A percentile compares a stretch with the other conserved stretches of the same genome.
Evolutionary conservation across 805 yeast genomes (phyloP).

Genomic region (Schwanniomyces sp.): DNA sequence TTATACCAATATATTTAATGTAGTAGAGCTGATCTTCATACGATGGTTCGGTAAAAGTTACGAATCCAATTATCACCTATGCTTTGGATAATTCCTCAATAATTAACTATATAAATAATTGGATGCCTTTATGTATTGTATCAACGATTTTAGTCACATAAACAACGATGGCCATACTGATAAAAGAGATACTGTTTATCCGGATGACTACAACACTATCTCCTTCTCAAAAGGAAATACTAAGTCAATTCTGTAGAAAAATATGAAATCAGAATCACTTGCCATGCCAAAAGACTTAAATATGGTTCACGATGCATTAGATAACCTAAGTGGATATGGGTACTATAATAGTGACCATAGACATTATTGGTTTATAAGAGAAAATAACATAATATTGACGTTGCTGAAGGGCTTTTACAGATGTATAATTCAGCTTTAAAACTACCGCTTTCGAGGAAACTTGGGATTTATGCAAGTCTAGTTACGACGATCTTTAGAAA

Average conservation of each 20-base stretch:
- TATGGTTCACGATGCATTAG: neutral
- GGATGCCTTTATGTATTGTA: neutral
- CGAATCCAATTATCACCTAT: neutral
- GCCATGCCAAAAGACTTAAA: neutral
- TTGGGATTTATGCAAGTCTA: neutral
- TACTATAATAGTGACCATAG: neutral
- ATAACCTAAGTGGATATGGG: neutral
- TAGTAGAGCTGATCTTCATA: neutral
- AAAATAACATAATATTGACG: neutral
- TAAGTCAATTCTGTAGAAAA: neutral
- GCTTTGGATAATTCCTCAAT: neutral
- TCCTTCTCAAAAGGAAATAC: neutral
- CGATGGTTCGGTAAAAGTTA: neutral
- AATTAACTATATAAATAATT: neutral
- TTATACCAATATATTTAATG: neutral
- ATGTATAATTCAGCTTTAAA: neutral
- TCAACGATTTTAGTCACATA: neutral
- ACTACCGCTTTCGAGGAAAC: neutral
- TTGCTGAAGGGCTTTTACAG: neutral
- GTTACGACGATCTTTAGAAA: neutral
- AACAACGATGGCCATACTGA: neutral
- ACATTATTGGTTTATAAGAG: neutral
- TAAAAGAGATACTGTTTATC: neutral
- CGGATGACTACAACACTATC: neutral
- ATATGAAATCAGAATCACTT: neutral